Conservation (phyloP, 1,284 basidiomycete species). For the Ustilago curta region DNA sequence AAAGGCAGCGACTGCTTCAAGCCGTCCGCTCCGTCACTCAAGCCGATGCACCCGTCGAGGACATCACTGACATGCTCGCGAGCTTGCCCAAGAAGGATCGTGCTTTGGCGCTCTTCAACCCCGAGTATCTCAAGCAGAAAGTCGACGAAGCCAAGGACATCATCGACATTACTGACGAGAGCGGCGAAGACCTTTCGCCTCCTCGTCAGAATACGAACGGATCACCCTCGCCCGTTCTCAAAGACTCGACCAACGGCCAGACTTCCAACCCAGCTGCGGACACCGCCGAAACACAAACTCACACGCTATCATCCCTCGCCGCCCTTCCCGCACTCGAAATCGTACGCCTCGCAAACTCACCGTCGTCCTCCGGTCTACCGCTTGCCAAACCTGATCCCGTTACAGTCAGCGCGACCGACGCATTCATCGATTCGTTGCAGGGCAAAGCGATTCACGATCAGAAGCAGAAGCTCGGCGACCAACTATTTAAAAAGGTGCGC, state of each 20-base stretch:
- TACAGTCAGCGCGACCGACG: constrained; percentile 78
- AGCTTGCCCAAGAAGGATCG: constrained; percentile 86
- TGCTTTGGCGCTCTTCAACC: constrained; percentile 88
- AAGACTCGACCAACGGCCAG: constrained; percentile 46
- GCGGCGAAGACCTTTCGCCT: constrained; percentile 27
- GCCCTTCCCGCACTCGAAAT: constrained; percentile 74
- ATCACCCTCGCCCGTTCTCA: constrained; percentile 12
- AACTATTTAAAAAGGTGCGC: constrained; percentile 79
- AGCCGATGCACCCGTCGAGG: constrained; percentile 54
- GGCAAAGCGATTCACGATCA: constrained; percentile 77
- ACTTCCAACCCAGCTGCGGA: constrained; percentile 34
- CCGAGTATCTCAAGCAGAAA: constrained; percentile 81
- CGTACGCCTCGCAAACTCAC: constrained; percentile 75
- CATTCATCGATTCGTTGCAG: constrained; percentile 79
- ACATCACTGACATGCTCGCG: constrained; percentile 79
- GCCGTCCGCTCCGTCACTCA: constrained; percentile 70
- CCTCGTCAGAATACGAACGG: background rate
- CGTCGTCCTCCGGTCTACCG: constrained; percentile 74
- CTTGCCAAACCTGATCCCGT: constrained; percentile 79
- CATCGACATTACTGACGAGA: constrained; percentile 70
- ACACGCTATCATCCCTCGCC: constrained; percentile 73
- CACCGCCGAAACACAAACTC: background rate
- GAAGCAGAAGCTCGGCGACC: constrained; percentile 75
- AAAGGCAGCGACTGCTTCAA: constrained; percentile 77
- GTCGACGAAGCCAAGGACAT: constrained; percentile 84